phyloP scores from a whole-genome alignment of 495 filamentous ascomycete species.

The Xylaria sp. region DNA sequence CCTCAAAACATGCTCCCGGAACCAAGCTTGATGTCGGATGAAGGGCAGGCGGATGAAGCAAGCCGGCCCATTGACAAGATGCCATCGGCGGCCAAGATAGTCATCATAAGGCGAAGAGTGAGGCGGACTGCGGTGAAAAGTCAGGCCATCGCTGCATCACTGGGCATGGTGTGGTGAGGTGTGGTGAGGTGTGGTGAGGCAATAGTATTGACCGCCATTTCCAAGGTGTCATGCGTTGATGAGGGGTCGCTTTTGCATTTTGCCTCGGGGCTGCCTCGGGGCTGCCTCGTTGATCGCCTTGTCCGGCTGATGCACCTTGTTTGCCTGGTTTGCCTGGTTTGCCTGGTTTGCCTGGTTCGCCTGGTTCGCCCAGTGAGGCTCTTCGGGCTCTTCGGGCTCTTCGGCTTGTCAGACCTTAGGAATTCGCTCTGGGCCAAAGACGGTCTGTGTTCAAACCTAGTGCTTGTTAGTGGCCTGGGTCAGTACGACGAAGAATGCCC shows the following conservation, averaged over 20 bases:
- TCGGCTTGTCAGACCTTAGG: neutral
- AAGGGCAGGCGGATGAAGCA: neutral
- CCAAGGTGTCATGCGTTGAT: neutral
- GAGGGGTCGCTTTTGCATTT: neutral
- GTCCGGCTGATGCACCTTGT: neutral
- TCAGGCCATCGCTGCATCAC: neutral
- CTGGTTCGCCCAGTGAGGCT: too few relatives aligned
- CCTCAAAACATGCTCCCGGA: neutral
- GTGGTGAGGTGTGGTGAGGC: too few relatives aligned
- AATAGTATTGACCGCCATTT: slow-evolving; percentile 1
- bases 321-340: neutral
- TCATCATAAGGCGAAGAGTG: too few relatives aligned
- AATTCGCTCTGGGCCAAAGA: neutral
- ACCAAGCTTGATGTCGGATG: neutral
- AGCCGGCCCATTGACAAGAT: neutral
- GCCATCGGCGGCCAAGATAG: too few relatives aligned
- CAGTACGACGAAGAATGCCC: neutral
- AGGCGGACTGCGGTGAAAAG: neutral
- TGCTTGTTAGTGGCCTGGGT: too few relatives aligned
- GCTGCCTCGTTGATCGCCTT: neutral
- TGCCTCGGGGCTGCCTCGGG: neutral
- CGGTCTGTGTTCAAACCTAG: too few relatives aligned
- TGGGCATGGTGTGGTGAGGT: too few relatives aligned
- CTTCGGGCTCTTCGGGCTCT: neutral
- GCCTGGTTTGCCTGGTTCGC: slow-evolving; percentile 11